Conservation (phyloP, 192 early-diverging fungal species). For the Coemansia sp. region DNA sequence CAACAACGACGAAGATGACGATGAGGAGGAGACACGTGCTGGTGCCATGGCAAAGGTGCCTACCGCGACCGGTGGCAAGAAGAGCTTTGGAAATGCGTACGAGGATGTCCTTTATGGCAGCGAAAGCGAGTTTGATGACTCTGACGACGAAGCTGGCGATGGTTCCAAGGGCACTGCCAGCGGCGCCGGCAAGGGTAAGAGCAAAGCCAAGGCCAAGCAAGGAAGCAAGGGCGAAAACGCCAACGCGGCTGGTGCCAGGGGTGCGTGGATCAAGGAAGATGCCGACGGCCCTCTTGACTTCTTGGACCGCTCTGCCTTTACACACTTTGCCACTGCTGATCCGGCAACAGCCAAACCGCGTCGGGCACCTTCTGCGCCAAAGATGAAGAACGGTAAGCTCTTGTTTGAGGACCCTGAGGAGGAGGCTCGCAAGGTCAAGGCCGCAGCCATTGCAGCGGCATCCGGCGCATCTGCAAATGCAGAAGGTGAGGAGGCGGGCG, state of each 20-base stretch:
- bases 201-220: slow-evolving; percentile 8
- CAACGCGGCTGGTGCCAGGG: not conserved
- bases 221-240: slow-evolving; percentile 29
- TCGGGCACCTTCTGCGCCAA: slow-evolving; percentile 56
- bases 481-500: slow-evolving; percentile 55
- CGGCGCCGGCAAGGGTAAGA: slow-evolving; percentile 2
- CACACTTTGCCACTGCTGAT: slow-evolving; percentile 59
- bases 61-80: slow-evolving; percentile 50
- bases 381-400: slow-evolving; percentile 74
- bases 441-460: slow-evolving; percentile 21
- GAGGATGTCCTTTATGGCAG: slow-evolving; percentile 91
- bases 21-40: slow-evolving; percentile 24
- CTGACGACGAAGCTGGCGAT: slow-evolving; percentile 66
- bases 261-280: slow-evolving; percentile 71
- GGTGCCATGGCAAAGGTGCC: slow-evolving; percentile 40
- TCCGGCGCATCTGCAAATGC: slow-evolving; percentile 32
- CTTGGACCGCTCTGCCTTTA: slow-evolving; percentile 81
- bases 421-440: slow-evolving; percentile 43
- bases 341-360: slow-evolving; percentile 46
- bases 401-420: slow-evolving; percentile 77
- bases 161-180: slow-evolving; percentile 31
- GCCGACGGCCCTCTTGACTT: slow-evolving; percentile 83
- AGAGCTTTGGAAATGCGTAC: slow-evolving; percentile 70
- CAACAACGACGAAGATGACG: slow-evolving; percentile 54
- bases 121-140: slow-evolving; percentile 87